Percentiles rank a stretch among this genome's conserved stretches.
Evolutionary conservation across 2,329 filamentous ascomycete species (phyloP).

Genomic region (Fusarium sp.): DNA sequence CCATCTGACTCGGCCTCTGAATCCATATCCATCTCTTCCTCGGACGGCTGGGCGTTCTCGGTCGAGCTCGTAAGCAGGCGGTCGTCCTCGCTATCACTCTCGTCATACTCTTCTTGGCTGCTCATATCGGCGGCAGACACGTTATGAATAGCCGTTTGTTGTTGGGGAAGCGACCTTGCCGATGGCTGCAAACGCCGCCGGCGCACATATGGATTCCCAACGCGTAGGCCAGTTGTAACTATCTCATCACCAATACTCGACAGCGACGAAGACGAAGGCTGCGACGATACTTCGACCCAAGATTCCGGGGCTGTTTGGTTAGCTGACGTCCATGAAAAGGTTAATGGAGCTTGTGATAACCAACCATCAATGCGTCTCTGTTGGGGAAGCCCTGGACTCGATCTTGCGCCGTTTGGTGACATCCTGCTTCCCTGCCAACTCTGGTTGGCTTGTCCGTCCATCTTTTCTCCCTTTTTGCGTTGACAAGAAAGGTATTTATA

Average conservation of each 20-base stretch:
- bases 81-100: slow-evolving; percentile 92
- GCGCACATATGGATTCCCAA: slow-evolving; percentile 72
- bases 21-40: slow-evolving; percentile 55
- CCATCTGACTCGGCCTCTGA: slow-evolving; percentile 66
- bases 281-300: slow-evolving; percentile 94
- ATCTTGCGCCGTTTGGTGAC: slow-evolving; percentile 45
- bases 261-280: slow-evolving; percentile 91
- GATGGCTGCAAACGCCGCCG: slow-evolving; percentile 63
- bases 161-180: slow-evolving; percentile 51
- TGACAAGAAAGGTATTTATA: slow-evolving; percentile 14
- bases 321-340: slow-evolving; percentile 13
- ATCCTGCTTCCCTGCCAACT: slow-evolving; percentile 41
- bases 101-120: slow-evolving; percentile 94
- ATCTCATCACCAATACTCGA: slow-evolving; percentile 90
- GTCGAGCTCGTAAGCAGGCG: slow-evolving; percentile 69
- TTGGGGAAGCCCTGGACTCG: slow-evolving; percentile 48
- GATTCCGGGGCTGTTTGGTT: slow-evolving; percentile 72
- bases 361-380: slow-evolving; percentile 53
- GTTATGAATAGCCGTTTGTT: slow-evolving; percentile 55
- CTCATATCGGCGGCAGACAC: slow-evolving; percentile 66
- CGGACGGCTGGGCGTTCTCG: slow-evolving; percentile 60
- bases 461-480: slow-evolving; percentile 27
- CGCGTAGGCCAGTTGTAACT: slow-evolving; percentile 85
- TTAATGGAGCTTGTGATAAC: slow-evolving; percentile 24
- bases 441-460: slow-evolving; percentile 47